Percentiles rank a stretch among this genome's conserved stretches.
phyloP scores from a whole-genome alignment of 2,329 filamentous ascomycete species.

The Conoideocrella luteorostrata region DNA sequence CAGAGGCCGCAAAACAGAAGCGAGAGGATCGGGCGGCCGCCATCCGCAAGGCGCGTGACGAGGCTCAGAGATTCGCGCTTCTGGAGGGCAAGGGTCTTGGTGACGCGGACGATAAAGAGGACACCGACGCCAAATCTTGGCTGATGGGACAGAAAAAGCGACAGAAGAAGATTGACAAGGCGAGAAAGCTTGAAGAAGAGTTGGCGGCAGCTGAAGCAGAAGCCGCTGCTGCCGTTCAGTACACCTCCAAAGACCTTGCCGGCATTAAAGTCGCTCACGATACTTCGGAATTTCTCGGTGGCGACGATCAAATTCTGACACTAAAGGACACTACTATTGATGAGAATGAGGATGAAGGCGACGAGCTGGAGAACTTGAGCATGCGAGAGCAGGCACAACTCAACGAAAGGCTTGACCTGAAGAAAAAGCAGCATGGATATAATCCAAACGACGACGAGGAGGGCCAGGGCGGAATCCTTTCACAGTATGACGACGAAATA shows the following conservation, averaged over 20 bases:
- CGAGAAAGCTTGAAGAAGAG: slow-evolving; percentile 67
- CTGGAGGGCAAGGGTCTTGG: slow-evolving; percentile 80
- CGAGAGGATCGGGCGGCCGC: slow-evolving; percentile 76
- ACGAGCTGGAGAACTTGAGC: slow-evolving; percentile 77
- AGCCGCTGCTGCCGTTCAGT: slow-evolving; percentile 57
- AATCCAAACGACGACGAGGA: slow-evolving; percentile 72
- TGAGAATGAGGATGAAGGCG: slow-evolving; percentile 76
- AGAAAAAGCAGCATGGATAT: slow-evolving; percentile 86
- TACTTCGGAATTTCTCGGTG: slow-evolving; percentile 70
- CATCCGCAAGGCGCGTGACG: slow-evolving; percentile 81
- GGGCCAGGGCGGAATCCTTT: slow-evolving; percentile 61
- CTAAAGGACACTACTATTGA: slow-evolving; percentile 90
- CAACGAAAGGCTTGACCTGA: slow-evolving; percentile 70
- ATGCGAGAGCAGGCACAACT: slow-evolving; percentile 67
- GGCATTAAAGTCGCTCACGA: slow-evolving; percentile 92
- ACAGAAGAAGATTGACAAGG: slow-evolving; percentile 82
- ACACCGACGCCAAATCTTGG: slow-evolving; percentile 79
- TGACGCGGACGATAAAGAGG: slow-evolving; percentile 60
- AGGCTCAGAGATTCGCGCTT: slow-evolving; percentile 66
- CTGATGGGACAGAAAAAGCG: slow-evolving; percentile 84
- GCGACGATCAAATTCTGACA: slow-evolving; percentile 82
- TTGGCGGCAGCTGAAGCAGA: slow-evolving; percentile 67
- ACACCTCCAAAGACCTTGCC: slow-evolving; percentile 78
- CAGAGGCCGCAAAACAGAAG: slow-evolving; percentile 68
- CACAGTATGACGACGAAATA: slow-evolving; percentile 95